Evolutionary conservation across 805 yeast genomes (phyloP).

Genomic region (Wickerhamiella vanderwaltii): DNA sequence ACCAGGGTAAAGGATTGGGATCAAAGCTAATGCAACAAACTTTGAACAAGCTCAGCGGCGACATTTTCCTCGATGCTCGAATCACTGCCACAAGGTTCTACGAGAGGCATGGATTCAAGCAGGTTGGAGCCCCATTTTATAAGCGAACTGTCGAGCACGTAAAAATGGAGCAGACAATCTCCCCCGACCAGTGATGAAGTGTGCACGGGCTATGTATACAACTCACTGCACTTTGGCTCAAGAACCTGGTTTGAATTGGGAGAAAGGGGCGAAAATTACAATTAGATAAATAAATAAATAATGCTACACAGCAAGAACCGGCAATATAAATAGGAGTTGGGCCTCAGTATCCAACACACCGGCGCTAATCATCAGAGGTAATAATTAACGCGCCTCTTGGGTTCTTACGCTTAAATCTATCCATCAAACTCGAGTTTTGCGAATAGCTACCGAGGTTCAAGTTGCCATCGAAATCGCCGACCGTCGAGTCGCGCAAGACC

Average conservation of each 20-base stretch:
- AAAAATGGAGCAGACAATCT: conserved; percentile 7
- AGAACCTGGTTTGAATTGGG: too few relatives aligned
- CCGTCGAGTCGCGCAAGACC: conserved; percentile 3
- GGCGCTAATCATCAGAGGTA: conserved; percentile 8
- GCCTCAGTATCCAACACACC: too few relatives aligned
- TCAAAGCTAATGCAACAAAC: neutral
- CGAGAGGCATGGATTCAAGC: conserved; percentile 1
- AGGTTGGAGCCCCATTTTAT: neutral
- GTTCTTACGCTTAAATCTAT: conserved; percentile 6
- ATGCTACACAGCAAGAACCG: too few relatives aligned
- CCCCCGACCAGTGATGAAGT: too few relatives aligned
- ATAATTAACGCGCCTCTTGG: conserved; percentile 8
- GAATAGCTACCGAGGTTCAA: conserved; percentile 3
- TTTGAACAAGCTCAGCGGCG: neutral
- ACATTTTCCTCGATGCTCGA: conserved; percentile 5
- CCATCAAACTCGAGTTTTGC: conserved; percentile 9
- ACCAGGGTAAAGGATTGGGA: conserved; percentile 4
- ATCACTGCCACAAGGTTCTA: conserved; percentile 1
- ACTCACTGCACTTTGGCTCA: too few relatives aligned
- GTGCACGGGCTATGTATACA: too few relatives aligned
- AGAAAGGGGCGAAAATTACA: too few relatives aligned
- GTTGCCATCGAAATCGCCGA: conserved; percentile 4
- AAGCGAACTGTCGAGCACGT: neutral
- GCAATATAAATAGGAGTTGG: too few relatives aligned
- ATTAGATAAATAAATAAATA: too few relatives aligned